These are phyloP conservation scores for Taiozyma sp. DNA, from an alignment of 1,139 yeast species.

Conservation along the genomic window DNA sequence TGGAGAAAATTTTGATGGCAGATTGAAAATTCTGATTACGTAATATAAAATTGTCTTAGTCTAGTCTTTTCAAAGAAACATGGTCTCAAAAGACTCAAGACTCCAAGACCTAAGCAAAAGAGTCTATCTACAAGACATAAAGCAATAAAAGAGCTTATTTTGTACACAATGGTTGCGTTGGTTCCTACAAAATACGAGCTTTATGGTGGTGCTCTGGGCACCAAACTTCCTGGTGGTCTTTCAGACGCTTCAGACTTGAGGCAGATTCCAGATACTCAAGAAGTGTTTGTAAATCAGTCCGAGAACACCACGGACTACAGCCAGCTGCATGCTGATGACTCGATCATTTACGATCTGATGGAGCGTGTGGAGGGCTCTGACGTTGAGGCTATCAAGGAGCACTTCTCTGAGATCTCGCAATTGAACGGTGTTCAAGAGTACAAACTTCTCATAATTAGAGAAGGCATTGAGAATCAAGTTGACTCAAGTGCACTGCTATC, in stretches of 20 bases:
- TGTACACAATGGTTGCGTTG: background rate
- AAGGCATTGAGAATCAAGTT: constrained; percentile 5
- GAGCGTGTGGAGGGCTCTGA: constrained; percentile 45
- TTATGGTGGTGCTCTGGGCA: constrained; percentile 78
- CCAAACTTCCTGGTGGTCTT: constrained; percentile 49
- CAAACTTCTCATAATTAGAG: constrained; percentile 16
- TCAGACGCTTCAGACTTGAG: constrained; percentile 71
- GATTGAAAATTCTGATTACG: too few relatives aligned
- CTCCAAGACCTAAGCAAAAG: too few relatives aligned
- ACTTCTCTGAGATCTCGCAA: constrained; percentile 36
- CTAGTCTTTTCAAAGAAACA: too few relatives aligned
- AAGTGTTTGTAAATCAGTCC: constrained; percentile 53
- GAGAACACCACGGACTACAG: constrained; percentile 32
- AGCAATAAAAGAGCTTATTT: background rate
- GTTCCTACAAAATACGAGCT: constrained; percentile 25
- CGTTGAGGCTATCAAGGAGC: constrained; percentile 34
- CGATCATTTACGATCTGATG: constrained; percentile 68
- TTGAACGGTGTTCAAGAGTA: constrained; percentile 31
- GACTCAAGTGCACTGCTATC: constrained; percentile 16
- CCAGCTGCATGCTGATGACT: constrained; percentile 40
- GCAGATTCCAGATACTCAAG: constrained; percentile 87
- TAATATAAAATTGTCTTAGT: too few relatives aligned
- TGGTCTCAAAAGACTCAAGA: too few relatives aligned
- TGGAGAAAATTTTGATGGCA: too few relatives aligned
- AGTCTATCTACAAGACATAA: too few relatives aligned